A percentile compares a stretch with the other conserved stretches of the same genome.
Evolutionary conservation across 2,329 filamentous ascomycete genomes (phyloP).

Genomic region (Cladosporium phlei): DNA sequence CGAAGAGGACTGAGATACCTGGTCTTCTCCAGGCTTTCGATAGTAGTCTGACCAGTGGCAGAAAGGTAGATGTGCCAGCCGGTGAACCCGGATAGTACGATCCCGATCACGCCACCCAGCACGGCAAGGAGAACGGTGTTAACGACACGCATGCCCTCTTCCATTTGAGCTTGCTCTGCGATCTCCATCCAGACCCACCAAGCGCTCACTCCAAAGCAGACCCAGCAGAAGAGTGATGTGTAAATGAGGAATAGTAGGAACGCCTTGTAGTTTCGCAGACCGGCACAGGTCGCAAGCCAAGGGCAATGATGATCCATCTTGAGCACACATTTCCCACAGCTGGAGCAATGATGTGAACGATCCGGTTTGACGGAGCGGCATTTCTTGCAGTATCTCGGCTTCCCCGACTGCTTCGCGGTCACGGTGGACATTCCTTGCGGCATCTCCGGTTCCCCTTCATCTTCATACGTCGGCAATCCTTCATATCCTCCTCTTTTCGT

Average conservation of each 20-base stretch:
- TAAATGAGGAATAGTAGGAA: constrained; percentile 92
- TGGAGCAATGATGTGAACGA: constrained; percentile 93
- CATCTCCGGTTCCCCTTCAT: constrained; percentile 43
- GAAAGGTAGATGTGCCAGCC: constrained; percentile 86
- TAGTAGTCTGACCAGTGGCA: constrained; percentile 77
- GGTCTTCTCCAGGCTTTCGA: constrained; percentile 93
- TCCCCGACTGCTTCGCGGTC: constrained; percentile 88
- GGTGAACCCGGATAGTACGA: constrained; percentile 86
- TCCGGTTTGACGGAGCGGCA: constrained; percentile 93
- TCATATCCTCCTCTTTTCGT: constrained; percentile 58
- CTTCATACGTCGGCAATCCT: constrained; percentile 69
- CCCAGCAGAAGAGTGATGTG: constrained; percentile 78
- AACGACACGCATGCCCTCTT: constrained; percentile 68
- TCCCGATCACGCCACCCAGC: constrained; percentile 80
- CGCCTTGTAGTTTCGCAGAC: constrained; percentile 89
- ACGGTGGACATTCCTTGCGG: constrained; percentile 57
- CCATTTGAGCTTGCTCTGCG: constrained; percentile 62
- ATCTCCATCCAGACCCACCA: constrained; percentile 85
- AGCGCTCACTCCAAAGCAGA: constrained; percentile 70
- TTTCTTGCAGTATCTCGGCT: constrained; percentile 91
- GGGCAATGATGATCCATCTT: constrained; percentile 99
- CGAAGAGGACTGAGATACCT: constrained; percentile 80
- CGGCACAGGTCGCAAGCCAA: constrained; percentile 94
- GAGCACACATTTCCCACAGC: constrained; percentile 86
- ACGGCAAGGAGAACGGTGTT: constrained; percentile 88